Evolutionary conservation across 2,329 filamentous ascomycete species (phyloP), one percentile per base, ranked within the genome.

Genomic region (Cyanodermella asteris): DNA sequence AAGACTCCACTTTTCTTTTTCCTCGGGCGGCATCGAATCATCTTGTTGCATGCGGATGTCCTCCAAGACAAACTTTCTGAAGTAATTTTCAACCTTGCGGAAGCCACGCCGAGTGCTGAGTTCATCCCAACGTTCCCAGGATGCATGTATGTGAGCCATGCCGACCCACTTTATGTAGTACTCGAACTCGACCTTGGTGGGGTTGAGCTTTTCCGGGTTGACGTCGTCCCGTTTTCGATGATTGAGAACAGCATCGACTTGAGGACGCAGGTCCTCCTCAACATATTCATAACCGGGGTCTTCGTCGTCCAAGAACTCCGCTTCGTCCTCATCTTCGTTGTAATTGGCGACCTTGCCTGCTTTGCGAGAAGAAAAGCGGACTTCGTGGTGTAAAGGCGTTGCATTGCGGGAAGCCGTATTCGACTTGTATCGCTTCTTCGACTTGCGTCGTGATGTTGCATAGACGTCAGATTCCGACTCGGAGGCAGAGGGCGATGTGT

Each of bases 61-160:
- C 35, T 75, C 67, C 35, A 73, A 64, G 25, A 93, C 69, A 20
- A 74, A 59, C 45, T 82, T 90, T 38, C 72, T 71, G 49, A 77
- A 82, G 53, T 94, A 97, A 45, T 97, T 97, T 42, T 94, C 87
- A 6, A 97, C 61, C 30, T 82, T 81, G 24, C 82, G 76, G 36
- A 73, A 72, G 31, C 87, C 84, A 33, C 78, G 77, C 43, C 72
- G 74, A n/a, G 70, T 64, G 13, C 67, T 61, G 15, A 93, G 64
- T 12, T 59, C 64, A 28, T 77, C 70, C 30, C 72, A 72, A 0
- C 70, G 72, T 48, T 94, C 82, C 84, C 87, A 97, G 0, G 81
- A 91, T 28, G 90, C 77, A 53, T 97, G 87, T 38, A 91, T 72
- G 45, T 97, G 81, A 7, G 87, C 91, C 49, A 81, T 78, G 36